Evolutionary conservation across 768 basidiomycete genomes (phyloP).

Genomic region (Lactarius deliciosus): DNA sequence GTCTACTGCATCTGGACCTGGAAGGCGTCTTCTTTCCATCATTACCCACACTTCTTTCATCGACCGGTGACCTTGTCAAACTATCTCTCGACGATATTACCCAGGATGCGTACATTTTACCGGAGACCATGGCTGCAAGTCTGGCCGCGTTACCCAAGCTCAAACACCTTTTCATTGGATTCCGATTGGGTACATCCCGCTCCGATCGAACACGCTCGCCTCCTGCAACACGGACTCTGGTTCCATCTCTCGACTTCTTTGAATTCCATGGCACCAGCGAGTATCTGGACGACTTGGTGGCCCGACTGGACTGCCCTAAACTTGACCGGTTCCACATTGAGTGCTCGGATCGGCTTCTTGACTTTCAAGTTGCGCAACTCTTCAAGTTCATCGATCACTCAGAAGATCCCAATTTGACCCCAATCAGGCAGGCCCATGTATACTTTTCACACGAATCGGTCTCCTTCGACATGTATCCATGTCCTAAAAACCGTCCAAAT

Average conservation of each 20-base stretch:
- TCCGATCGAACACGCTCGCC: not conserved
- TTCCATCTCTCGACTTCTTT: not conserved
- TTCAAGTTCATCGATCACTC: not conserved
- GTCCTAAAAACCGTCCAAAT: no score
- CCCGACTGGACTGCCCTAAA: not conserved
- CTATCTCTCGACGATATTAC: not conserved
- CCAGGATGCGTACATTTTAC: not conserved
- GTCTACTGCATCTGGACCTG: not conserved
- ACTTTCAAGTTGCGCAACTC: not conserved
- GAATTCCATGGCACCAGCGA: not conserved
- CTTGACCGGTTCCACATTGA: not conserved
- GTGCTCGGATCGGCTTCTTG: not conserved
- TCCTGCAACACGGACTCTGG: not conserved
- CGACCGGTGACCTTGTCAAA: not conserved
- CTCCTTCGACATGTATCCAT: no score
- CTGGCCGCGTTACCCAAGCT: not conserved
- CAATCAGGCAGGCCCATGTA: no score
- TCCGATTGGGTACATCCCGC: not conserved
- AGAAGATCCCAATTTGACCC: not conserved
- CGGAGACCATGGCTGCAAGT: not conserved
- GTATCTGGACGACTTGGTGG: not conserved
- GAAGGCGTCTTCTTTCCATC: not conserved
- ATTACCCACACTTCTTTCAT: not conserved
- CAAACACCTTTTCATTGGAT: not conserved
- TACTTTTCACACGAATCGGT: no score